phyloP scores from a whole-genome alignment of 129 eudicot species.

The Smallanthus sonchifolius region DNA sequence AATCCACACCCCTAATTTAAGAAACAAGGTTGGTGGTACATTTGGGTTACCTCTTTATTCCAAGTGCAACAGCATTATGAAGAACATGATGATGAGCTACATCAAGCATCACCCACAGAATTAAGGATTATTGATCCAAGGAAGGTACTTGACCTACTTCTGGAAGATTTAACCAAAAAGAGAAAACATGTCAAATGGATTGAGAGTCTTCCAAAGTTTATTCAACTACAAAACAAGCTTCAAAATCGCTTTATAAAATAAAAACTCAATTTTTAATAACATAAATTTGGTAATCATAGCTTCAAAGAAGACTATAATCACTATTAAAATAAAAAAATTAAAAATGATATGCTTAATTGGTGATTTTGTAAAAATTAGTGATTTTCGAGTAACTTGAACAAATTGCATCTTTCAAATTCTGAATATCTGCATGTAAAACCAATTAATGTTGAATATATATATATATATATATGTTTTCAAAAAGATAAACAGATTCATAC shows the following conservation, averaged over 20 bases:
- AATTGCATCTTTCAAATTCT: too few species aligned
- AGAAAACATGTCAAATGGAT: not conserved
- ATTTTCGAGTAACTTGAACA: too few species aligned
- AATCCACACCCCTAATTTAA: too few species aligned
- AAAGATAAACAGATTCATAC: too few species aligned
- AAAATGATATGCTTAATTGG: too few species aligned
- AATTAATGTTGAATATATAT: too few species aligned
- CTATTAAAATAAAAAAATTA: too few species aligned
- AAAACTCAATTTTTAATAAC: not conserved
- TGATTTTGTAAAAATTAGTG: too few species aligned
- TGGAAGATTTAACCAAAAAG: conserved; percentile 17
- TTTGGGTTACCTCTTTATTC: conserved; percentile 62
- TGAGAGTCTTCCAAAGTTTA: not conserved
- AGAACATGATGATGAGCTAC: conserved; percentile 78
- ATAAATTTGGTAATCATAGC: not conserved
- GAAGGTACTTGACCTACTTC: conserved; percentile 61
- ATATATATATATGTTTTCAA: too few species aligned
- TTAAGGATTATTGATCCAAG: conserved; percentile 72
- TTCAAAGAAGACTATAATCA: too few species aligned
- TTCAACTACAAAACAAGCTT: not conserved
- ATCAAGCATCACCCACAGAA: conserved; percentile 77
- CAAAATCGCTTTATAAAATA: not conserved
- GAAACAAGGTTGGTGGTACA: not conserved
- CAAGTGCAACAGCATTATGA: conserved; percentile 79
- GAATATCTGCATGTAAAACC: too few species aligned